Conservation (phyloP, 1,284 basidiomycete genomes). For the Ceratobasidium sp. region DNA sequence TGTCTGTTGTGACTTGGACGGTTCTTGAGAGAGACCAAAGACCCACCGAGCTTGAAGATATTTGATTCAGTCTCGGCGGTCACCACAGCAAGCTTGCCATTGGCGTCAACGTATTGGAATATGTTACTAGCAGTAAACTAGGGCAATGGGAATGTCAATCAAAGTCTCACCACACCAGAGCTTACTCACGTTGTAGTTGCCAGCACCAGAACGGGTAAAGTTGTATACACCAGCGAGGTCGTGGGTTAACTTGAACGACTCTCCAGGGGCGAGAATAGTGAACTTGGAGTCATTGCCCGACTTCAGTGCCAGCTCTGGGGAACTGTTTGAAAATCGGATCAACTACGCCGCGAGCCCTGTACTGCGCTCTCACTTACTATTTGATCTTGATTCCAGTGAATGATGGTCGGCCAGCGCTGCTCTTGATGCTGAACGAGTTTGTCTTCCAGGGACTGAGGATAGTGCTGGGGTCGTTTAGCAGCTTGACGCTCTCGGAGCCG, state of each 20-base stretch:
- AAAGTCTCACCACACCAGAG: not conserved
- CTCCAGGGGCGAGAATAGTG: conserved; percentile 37
- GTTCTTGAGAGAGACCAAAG: conserved; percentile 30
- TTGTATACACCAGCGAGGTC: conserved; percentile 40
- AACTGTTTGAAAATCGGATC: not conserved
- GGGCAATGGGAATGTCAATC: not conserved
- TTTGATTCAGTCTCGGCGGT: conserved; percentile 15
- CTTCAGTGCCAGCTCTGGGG: conserved; percentile 15
- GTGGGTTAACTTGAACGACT: conserved; percentile 37
- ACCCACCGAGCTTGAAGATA: conserved; percentile 17
- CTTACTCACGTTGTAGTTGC: conserved; percentile 2
- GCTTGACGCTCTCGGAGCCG: conserved; percentile 46
- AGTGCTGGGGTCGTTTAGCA: conserved; percentile 32
- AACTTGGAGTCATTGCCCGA: not conserved
- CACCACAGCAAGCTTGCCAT: conserved; percentile 18
- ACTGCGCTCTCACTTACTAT: conserved; percentile 4
- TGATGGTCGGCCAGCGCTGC: not conserved
- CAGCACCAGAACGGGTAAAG: conserved; percentile 36
- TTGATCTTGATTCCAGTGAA: conserved; percentile 34
- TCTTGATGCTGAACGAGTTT: conserved; percentile 53
- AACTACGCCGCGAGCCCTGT: not conserved
- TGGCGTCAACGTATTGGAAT: conserved; percentile 15
- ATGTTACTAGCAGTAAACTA: conserved; percentile 27
- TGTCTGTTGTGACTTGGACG: not conserved
- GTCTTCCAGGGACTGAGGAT: conserved; percentile 50